Base-by-base conservation (phyloP, 192 early-diverging fungal species). In the Entophlyctis luteolus region DNA sequence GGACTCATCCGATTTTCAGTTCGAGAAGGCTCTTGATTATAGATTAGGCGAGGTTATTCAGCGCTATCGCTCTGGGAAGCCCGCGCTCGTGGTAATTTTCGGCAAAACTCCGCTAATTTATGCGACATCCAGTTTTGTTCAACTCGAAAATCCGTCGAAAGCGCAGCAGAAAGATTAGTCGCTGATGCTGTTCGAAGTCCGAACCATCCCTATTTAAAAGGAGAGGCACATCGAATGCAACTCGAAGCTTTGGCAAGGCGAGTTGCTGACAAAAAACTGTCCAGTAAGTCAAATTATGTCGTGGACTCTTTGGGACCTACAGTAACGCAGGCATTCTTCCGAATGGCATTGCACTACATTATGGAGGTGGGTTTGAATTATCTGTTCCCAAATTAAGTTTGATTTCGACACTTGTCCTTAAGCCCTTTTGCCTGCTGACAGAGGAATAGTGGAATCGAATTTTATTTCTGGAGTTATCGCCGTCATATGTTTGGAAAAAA, bases 281-380 rank as follows among this genome's bases (percentile, higher is more conserved):
- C 71, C 6, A 62, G 69, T 73, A 32, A 53, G 39, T 12, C n/a
- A 42, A 12, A 28, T n/a, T 22, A 59, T 16, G 34, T 25, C 32
- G 18, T 48, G 46, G n/a, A 18, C 39, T 49, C 42, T n/a, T n/a
- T n/a, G n/a, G n/a, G n/a, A n/a, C n/a, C n/a, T n/a, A n/a, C n/a
- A n/a, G n/a, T n/a, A n/a, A n/a, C n/a, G n/a, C n/a, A n/a, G n/a
- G n/a, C n/a, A n/a, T n/a, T 2, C 73, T 89, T 6, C 55, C 72
- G 2, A 62, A 82, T 8, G 88, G 88, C 0, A 63, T 91, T 52
- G 90, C 82, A 1, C 87, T 79, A 38, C 90, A 91, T 48, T 85
- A 91, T 52, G 87, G 85, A 25, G 83, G 88, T 79, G 18, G 42
- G 31, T 48, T n/a, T n/a, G n/a, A n/a, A n/a, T n/a, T n/a, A n/a